Conservation (phyloP, 208 protist genomes). For the Wallacemonas rigidus region DNA sequence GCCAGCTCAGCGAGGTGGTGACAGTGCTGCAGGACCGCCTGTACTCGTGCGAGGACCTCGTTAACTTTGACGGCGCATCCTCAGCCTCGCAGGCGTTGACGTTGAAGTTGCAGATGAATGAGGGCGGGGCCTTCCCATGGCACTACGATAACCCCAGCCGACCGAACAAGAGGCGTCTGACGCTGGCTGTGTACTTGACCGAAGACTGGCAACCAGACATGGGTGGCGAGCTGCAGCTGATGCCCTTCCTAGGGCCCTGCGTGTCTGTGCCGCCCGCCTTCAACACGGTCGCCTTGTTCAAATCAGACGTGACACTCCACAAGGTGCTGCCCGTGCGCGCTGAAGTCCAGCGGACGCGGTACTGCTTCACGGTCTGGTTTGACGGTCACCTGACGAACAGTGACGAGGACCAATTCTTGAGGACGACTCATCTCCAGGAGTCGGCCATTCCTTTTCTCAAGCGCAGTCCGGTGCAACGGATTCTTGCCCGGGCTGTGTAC, state of each 20-base stretch:
- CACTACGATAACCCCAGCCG: conserved; percentile 60
- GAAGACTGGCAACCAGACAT: conserved; percentile 34
- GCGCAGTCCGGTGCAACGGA: conserved; percentile 46
- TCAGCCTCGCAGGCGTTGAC: conserved; percentile 26
- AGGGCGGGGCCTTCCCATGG: conserved; percentile 56
- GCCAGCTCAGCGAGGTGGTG: conserved; percentile 33
- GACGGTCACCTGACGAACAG: conserved; percentile 41
- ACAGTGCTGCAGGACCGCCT: conserved; percentile 40
- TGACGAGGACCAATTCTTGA: conserved; percentile 44
- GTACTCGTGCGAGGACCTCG: conserved; percentile 34
- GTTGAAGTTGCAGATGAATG: conserved; percentile 64
- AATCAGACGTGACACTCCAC: conserved; percentile 46
- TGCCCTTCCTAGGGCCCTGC: conserved; percentile 40
- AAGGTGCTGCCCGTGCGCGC: conserved; percentile 30
- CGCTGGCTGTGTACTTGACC: conserved; percentile 56
- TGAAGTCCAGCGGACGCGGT: conserved; percentile 18
- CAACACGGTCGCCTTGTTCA: conserved; percentile 47
- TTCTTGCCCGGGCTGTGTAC: conserved; percentile 45
- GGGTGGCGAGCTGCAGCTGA: conserved; percentile 46
- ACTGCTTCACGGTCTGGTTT: conserved; percentile 70
- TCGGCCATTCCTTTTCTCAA: conserved; percentile 33
- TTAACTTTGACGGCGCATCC: conserved; percentile 22
- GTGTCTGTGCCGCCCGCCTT: conserved; percentile 35
- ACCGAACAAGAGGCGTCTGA: conserved; percentile 56
- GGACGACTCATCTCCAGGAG: conserved; percentile 32